Percentiles rank a stretch among this genome's conserved stretches.
phyloP scores from a whole-genome alignment of 257 asterid species.

The Craterostigma plantagineum region DNA sequence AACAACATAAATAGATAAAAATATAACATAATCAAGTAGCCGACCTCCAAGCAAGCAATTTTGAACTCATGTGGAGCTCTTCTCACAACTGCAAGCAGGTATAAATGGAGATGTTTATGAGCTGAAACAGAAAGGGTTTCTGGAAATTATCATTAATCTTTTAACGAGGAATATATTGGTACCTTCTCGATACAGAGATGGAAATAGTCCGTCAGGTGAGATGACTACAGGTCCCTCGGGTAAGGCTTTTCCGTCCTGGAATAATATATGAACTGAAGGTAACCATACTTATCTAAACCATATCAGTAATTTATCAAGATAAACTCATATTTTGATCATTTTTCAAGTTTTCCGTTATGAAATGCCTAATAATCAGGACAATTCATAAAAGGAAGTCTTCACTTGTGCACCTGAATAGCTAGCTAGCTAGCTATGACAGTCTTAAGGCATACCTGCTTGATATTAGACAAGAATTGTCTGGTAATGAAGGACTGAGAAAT shows the following conservation, averaged over 20 bases:
- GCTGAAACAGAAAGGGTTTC: neutral
- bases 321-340: too few relatives aligned
- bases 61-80: conserved; percentile 97
- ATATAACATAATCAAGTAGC: conserved; percentile 10
- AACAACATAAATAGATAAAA: neutral
- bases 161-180: conserved; percentile 7
- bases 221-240: conserved; percentile 97
- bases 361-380: too few relatives aligned
- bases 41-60: conserved; percentile 84
- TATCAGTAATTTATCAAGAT: too few relatives aligned
- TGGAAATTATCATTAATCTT: too few relatives aligned
- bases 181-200: conserved; percentile 97
- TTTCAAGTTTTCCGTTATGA: too few relatives aligned
- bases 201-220: conserved; percentile 97
- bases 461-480: conserved; percentile 61
- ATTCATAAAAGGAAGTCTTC: too few relatives aligned
- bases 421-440: too few relatives aligned
- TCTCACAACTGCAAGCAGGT: conserved; percentile 63
- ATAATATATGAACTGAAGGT: too few relatives aligned
- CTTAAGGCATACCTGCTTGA: conserved; percentile 54
- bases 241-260: conserved; percentile 80
- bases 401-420: too few relatives aligned
- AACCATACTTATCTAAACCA: too few relatives aligned
- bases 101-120: conserved; percentile 9
- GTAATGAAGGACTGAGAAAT: conserved; percentile 84